Conservation (phyloP, 2,329 filamentous ascomycete genomes). For the Exophiala sp. region DNA sequence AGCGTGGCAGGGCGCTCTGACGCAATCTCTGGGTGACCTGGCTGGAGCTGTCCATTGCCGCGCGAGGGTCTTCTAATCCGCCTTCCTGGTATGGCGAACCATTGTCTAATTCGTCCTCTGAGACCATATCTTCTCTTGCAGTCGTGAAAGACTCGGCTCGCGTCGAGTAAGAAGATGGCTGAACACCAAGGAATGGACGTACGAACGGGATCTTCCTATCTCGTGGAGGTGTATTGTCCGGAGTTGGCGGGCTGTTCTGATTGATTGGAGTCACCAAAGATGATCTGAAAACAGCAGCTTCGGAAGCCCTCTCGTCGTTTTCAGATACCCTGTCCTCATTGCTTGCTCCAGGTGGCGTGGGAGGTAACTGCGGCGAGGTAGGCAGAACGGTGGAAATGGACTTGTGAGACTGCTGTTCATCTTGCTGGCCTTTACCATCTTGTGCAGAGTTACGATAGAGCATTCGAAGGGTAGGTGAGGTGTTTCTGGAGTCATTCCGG, state of each 20-base stretch:
- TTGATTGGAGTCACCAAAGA: slow-evolving; percentile 25
- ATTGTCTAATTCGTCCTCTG: slow-evolving; percentile 56
- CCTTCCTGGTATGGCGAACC: slow-evolving; percentile 22
- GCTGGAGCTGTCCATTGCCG: slow-evolving; percentile 7
- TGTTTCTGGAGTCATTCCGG: slow-evolving; percentile 16
- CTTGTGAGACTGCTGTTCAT: slow-evolving; percentile 5
- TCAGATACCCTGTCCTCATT: slow-evolving; percentile 9
- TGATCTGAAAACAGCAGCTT: slow-evolving; percentile 28
- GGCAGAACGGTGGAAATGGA: slow-evolving; percentile 15
- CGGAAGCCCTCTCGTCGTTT: slow-evolving; percentile 10
- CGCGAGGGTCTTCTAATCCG: slow-evolving; percentile 6
- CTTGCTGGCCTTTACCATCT: slow-evolving; percentile 1
- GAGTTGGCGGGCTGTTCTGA: slow-evolving; percentile 54
- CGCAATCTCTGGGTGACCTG: slow-evolving; percentile 6
- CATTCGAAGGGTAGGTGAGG: slow-evolving; percentile 21
- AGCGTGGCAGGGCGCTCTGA: slow-evolving; percentile 15
- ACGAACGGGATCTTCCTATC: slow-evolving; percentile 35
- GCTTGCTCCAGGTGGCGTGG: slow-evolving; percentile 25
- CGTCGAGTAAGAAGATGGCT: slow-evolving; percentile 56
- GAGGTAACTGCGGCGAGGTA: slow-evolving; percentile 25
- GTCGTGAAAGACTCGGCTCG: slow-evolving; percentile 69
- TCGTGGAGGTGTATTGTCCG: slow-evolving; percentile 70
- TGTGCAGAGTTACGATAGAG: slow-evolving; percentile 25
- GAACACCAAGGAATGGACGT: slow-evolving; percentile 51
- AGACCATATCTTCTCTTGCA: slow-evolving; percentile 61